Percentiles rank a stretch among this genome's conserved stretches.
Evolutionary conservation across 495 filamentous ascomycete genomes (phyloP).

Genomic region (Pyrenula massariospora): DNA sequence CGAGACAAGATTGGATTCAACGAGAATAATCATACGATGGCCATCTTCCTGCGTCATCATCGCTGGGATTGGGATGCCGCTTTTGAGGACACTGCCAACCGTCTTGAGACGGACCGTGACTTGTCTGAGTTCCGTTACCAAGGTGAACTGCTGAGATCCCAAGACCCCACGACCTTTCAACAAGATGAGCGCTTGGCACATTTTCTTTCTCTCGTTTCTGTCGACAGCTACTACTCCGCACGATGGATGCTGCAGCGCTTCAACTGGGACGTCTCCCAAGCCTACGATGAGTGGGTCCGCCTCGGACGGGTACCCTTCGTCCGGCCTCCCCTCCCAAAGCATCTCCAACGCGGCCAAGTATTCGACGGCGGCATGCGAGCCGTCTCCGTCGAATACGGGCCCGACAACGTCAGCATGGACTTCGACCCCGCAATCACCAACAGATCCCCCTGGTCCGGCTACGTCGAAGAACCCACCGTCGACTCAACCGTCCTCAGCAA

Average conservation of each 20-base stretch:
- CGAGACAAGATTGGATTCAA: not conserved
- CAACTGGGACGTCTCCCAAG: not conserved
- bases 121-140: not conserved
- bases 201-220: not conserved
- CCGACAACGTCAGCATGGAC: not conserved
- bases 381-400: not conserved
- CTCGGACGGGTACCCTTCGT: not conserved
- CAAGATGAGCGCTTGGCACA: not conserved
- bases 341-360: not conserved
- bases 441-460: not conserved
- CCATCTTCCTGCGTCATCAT: not conserved
- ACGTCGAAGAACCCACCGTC: not conserved
- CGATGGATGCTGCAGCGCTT: not conserved
- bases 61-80: not conserved
- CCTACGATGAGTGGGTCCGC: not conserved
- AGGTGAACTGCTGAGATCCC: not conserved
- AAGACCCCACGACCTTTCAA: not conserved
- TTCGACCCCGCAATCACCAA: not conserved
- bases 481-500: not conserved
- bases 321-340: not conserved
- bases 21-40: not conserved
- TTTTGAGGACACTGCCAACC: not conserved
- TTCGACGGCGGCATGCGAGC: not conserved
- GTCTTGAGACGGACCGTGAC: not conserved
- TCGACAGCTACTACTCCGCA: not conserved